These are phyloP conservation scores for Scheffersomyces coipomensis DNA, from an alignment of 805 yeast species.

Conservation along the genomic window DNA sequence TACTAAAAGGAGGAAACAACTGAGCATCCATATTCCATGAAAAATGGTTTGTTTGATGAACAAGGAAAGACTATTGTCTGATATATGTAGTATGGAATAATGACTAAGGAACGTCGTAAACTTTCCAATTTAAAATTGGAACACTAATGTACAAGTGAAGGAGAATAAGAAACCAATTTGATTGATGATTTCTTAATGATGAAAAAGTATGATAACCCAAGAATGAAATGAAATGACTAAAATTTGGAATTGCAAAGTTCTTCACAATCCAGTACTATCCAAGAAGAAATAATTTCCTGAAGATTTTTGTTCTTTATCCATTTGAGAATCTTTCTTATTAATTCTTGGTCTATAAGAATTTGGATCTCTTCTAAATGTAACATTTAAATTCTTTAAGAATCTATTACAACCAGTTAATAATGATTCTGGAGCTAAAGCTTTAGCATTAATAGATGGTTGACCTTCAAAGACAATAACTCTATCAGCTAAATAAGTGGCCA, in stretches of 20 bases:
- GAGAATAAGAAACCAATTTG: too few species aligned
- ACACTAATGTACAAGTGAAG: too few species aligned
- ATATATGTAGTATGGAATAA: too few species aligned
- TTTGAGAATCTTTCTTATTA: slow-evolving; percentile 95
- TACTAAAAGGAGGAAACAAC: not conserved
- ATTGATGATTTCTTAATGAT: too few species aligned
- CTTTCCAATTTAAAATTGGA: too few species aligned
- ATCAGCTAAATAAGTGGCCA: slow-evolving; percentile 99
- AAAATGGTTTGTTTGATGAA: too few species aligned
- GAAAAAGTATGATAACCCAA: too few species aligned
- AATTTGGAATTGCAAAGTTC: too few species aligned
- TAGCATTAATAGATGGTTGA: slow-evolving; percentile 79
- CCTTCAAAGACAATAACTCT: slow-evolving; percentile 99
- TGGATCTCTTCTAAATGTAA: slow-evolving; percentile 99
- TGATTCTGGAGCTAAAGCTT: slow-evolving; percentile 88
- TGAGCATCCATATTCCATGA: not conserved
- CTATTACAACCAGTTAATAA: slow-evolving; percentile 95
- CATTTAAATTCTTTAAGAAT: slow-evolving; percentile 94
- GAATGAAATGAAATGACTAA: too few species aligned
- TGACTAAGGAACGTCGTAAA: too few species aligned
- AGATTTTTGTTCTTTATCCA: slow-evolving; percentile 96
- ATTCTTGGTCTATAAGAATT: slow-evolving; percentile 98
- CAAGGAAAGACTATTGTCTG: too few species aligned
- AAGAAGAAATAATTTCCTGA: slow-evolving; percentile 95
- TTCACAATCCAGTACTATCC: slow-evolving; percentile 54